Conservation (phyloP, 2,329 filamentous ascomycete genomes). For the Colletotrichum phormii region DNA sequence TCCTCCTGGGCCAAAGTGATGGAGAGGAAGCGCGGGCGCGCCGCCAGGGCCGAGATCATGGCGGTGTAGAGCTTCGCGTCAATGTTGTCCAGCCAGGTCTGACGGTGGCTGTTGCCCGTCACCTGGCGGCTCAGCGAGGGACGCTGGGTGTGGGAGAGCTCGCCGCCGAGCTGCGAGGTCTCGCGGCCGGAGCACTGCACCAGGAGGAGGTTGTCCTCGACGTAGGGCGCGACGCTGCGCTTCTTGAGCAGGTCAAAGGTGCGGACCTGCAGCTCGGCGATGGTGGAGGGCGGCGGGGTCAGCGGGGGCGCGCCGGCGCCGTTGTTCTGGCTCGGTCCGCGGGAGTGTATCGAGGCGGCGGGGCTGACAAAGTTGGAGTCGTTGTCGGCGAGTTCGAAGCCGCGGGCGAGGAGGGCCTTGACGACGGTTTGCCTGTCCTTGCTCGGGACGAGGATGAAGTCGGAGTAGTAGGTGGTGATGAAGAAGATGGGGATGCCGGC, state of each 20-base stretch:
- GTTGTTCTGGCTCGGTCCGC: slow-evolving; percentile 50
- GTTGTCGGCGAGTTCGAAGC: slow-evolving; percentile 85
- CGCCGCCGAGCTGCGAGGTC: slow-evolving; percentile 52
- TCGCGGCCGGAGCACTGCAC: slow-evolving; percentile 83
- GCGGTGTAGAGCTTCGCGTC: slow-evolving; percentile 73
- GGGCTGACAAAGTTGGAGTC: slow-evolving; percentile 74
- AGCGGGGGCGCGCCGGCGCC: slow-evolving; percentile 59
- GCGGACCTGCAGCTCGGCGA: slow-evolving; percentile 82
- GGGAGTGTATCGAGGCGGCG: slow-evolving; percentile 53
- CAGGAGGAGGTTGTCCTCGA: slow-evolving; percentile 76
- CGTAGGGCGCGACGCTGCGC: slow-evolving; percentile 78
- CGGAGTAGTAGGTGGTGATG: slow-evolving; percentile 97
- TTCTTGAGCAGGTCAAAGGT: slow-evolving; percentile 88
- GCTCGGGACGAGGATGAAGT: slow-evolving; percentile 92
- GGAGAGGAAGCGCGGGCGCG: slow-evolving; percentile 77
- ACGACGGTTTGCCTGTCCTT: slow-evolving; percentile 81
- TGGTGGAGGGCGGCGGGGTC: slow-evolving; percentile 81
- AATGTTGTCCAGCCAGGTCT: slow-evolving; percentile 68
- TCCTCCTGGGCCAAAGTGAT: slow-evolving; percentile 80
- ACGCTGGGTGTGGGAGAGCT: slow-evolving; percentile 48
- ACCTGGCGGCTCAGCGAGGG: slow-evolving; percentile 50
- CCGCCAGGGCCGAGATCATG: slow-evolving; percentile 70
- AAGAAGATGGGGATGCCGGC: slow-evolving; percentile 98
- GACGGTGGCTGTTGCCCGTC: slow-evolving; percentile 49
- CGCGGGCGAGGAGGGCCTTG: slow-evolving; percentile 79